Evolutionary conservation across 2,329 filamentous ascomycete genomes (phyloP), one percentile per base, ranked within the genome.

Genomic region (Monosporascus cannonballus): DNA sequence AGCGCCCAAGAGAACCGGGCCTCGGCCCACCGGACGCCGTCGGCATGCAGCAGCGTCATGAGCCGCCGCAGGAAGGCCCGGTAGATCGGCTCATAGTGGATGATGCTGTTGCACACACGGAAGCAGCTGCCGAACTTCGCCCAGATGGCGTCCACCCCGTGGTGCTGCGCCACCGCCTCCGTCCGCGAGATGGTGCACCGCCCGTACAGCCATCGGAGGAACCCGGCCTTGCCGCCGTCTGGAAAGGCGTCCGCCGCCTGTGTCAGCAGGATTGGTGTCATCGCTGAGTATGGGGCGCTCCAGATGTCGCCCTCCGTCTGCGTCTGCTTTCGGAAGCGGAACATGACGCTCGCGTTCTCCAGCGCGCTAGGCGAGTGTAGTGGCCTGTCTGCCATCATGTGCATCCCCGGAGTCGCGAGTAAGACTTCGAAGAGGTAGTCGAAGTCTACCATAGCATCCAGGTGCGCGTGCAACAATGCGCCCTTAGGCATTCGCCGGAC

Each of bases 61-160:
- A 96, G 77, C 22, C 82, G 79, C 27, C 80, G 83, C 55, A 96
- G 73, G 64, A 90, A 95, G 18, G 76, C 75, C 24, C 90, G 83
- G 71, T 89, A 93, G 57, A 97, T 89, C 15, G 92, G 92, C 70
- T 96, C 93, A 70, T 96, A 96, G 70, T 87, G 89, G 48, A 96
- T 78, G 49, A 96, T 80, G 17, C 84, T 86, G 41, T 82, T 81
- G 45, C 93, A 77, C 4, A 93, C 81, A 3, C 78, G 71, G 69
- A 96, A 96, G 56, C 86, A 87, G 45, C 80, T 82, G 48, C 73
- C 74, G 70, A 96, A 96, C 65, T 94, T 92, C 24, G 77, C 73
- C 91, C 92, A 96, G 51, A 96, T 86, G 50, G 86, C 86, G 67
- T 94, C 86, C 17, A 91, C 78, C 3, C 92, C 90, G 61, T 92